These are phyloP conservation scores for Cyberlindnera lachancei DNA, from an alignment of 805 yeast genomes.

Conservation along the genomic window DNA sequence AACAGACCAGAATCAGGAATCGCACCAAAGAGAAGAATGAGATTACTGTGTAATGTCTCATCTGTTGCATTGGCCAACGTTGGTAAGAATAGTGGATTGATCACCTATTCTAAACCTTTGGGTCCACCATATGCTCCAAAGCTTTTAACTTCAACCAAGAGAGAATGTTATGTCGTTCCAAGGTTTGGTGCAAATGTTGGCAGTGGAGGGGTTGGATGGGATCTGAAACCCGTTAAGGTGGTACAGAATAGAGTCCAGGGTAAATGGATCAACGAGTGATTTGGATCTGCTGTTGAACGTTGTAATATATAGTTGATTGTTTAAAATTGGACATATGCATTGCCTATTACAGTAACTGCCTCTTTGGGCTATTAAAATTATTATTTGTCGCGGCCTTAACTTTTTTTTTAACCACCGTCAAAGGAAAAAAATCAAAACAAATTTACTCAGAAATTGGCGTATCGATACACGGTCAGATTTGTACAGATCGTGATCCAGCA, in stretches of 20 bases:
- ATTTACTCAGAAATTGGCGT: no score
- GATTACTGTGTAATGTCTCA: slow-evolving; percentile 65
- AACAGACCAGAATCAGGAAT: slow-evolving; percentile 33
- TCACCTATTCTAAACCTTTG: slow-evolving; percentile 85
- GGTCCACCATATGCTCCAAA: slow-evolving; percentile 88
- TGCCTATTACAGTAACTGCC: no score
- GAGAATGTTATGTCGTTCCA: slow-evolving; percentile 89
- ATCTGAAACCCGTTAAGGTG: slow-evolving; percentile 73
- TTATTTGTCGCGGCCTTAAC: no score
- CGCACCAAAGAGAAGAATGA: slow-evolving; percentile 53
- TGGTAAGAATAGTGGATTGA: slow-evolving; percentile 61
- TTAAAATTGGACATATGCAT: no score
- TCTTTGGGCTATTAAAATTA: no score
- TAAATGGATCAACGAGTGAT: slow-evolving; percentile 46
- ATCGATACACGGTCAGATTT: no score
- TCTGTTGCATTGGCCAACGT: slow-evolving; percentile 74
- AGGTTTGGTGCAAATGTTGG: slow-evolving; percentile 81
- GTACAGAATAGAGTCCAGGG: slow-evolving; percentile 61
- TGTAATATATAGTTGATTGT: no score
- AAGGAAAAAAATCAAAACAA: no score
- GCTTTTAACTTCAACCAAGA: slow-evolving; percentile 50
- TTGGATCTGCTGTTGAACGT: neutral
- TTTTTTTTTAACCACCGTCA: no score
- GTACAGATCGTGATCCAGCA: no score
- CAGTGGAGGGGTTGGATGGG: slow-evolving; percentile 87